Base-by-base conservation (phyloP, 106 monocot genomes). In the Allium sativum region DNA sequence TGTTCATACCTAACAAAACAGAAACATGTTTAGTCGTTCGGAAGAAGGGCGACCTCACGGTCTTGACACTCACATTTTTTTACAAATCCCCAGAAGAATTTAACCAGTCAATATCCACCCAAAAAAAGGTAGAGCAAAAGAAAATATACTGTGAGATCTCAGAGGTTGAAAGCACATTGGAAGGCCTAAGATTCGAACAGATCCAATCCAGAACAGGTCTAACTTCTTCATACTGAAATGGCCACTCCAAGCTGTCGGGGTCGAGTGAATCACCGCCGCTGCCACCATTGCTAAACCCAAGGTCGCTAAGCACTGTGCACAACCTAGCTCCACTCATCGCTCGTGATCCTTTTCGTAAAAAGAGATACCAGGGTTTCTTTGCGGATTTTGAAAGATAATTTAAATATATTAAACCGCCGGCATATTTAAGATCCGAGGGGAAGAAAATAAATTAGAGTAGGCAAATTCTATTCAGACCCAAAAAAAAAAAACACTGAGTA, bases 161-260 rank as follows among this genome's bases (percentile, higher is more conserved):
- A 59, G 85, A 62, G 16, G 72, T 72, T 55, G 92, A 88, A 69
- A 92, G 88, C 48, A 88, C 88, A 56, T 99, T 82, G 52, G 92
- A 88, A 21, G 98, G 88, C 52, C 88, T 88, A 72, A 99, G 87
- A 55, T 61, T 80, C 48, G 88, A 83, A 77, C 98, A 99, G 72
- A 99, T 99, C 98, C 98, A 99, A 48, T 85, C 85, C 53, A 99
- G 98, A 10, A 99, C 76, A 9, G 96, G 82, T 14, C 80, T 61
- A 58, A 54, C 84, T 46, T 92, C 92, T 48, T 99, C 92, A 79
- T 84, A 85, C 88, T 99, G 98, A 76, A 99, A 99, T 42, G 98
- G 98, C 98, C 98, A 99, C 74, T 99, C 92, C 71, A 99, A 92
- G 72, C 92, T 88, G 70, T 88, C 98, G 18, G 92, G 82, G 53